A percentile compares a stretch with the other conserved stretches of the same genome.
phyloP scores from a whole-genome alignment of 495 filamentous ascomycete species.

The Trichoderma gamsii region DNA sequence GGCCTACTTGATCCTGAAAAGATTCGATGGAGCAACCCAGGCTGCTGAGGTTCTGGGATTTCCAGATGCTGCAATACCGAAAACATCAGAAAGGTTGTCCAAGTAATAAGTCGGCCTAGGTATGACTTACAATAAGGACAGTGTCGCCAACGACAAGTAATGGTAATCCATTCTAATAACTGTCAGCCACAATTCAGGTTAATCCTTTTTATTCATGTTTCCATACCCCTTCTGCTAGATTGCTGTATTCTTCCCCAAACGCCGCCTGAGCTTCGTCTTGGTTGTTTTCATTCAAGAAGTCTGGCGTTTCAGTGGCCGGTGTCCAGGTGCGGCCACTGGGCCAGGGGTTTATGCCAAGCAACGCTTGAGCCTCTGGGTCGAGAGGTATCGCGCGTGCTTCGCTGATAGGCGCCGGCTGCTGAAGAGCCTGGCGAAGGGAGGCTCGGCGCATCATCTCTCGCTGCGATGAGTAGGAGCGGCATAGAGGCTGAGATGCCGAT shows the following conservation, averaged over 20 bases:
- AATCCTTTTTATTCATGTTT: neutral
- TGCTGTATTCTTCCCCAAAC: constrained; percentile 50
- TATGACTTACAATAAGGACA: neutral
- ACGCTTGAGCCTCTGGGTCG: neutral
- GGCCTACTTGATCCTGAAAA: neutral
- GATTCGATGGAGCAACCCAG: neutral
- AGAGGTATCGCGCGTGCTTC: neutral
- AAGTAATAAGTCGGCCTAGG: neutral
- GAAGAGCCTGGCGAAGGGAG: neutral
- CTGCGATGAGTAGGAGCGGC: neutral
- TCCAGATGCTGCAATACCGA: neutral
- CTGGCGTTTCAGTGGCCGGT: constrained; percentile 34
- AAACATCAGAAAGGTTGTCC: neutral
- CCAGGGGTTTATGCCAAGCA: neutral
- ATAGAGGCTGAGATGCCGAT: neutral
- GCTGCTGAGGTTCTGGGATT: neutral
- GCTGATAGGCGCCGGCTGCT: neutral
- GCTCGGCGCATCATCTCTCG: neutral
- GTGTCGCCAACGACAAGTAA: constrained; percentile 27
- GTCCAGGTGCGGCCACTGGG: constrained; percentile 41
- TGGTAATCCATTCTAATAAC: constrained; percentile 36
- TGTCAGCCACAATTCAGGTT: constrained; percentile 18
- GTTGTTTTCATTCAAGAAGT: constrained; percentile 32
- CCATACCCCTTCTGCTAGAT: constrained; percentile 44
- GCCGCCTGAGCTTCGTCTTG: constrained; percentile 35